Conservation (phyloP, 306 rosid genomes). For the Ceratonia siliqua region DNA sequence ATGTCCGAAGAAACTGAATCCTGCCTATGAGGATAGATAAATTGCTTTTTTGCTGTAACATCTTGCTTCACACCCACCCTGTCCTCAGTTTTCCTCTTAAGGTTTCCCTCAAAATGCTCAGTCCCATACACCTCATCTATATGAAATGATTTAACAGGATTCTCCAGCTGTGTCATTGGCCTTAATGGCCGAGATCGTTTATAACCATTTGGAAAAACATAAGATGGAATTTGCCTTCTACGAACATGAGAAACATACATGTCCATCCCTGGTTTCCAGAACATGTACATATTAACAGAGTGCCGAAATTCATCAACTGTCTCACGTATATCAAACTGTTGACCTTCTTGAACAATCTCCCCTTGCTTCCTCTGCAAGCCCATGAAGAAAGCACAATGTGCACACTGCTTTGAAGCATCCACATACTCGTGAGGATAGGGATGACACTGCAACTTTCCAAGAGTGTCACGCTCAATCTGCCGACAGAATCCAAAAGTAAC, state of each 20-base stretch:
- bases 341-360: slow-evolving; percentile 56
- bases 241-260: slow-evolving; percentile 57
- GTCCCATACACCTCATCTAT: slow-evolving; percentile 2
- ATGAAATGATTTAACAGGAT: slow-evolving; percentile 1
- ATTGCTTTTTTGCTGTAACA: slow-evolving; percentile 27
- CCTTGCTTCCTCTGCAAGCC: slow-evolving; percentile 63
- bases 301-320: slow-evolving; percentile 53
- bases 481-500: not conserved
- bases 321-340: slow-evolving; percentile 61
- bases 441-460: slow-evolving; percentile 64
- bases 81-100: slow-evolving; percentile 39
- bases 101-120: slow-evolving; percentile 23
- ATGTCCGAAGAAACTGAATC: slow-evolving; percentile 44
- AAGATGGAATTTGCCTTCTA: slow-evolving; percentile 51
- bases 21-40: slow-evolving; percentile 33
- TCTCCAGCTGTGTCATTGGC: not conserved
- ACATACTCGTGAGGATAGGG: slow-evolving; percentile 48
- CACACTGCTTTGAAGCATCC: slow-evolving; percentile 49
- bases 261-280: slow-evolving; percentile 64
- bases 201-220: slow-evolving; percentile 48
- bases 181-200: slow-evolving; percentile 38
- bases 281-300: slow-evolving; percentile 49
- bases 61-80: slow-evolving; percentile 21
- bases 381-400: slow-evolving; percentile 56
- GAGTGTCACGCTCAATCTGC: slow-evolving; percentile 57